These are phyloP conservation scores for Tetraselmis chui DNA, from an alignment of 139 green algal genomes.

Conservation along the genomic window DNA sequence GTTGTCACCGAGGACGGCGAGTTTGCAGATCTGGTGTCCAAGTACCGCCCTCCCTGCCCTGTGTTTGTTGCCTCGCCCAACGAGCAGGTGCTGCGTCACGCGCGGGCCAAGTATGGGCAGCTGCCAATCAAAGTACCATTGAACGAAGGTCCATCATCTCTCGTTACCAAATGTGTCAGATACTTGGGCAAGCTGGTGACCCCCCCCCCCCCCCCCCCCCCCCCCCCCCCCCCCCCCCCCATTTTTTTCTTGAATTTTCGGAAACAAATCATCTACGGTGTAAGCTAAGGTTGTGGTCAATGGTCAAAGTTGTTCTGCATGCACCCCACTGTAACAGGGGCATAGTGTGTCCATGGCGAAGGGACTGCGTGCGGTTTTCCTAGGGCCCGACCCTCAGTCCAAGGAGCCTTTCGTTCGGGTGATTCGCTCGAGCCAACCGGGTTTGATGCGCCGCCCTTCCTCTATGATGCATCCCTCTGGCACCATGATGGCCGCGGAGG, in stretches of 20 bases:
- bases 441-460: neutral
- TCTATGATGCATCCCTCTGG: neutral
- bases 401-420: neutral
- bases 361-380: neutral
- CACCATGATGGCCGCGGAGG: neutral
- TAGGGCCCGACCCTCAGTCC: neutral
- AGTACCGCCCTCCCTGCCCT: constrained; percentile 44
- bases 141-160: neutral
- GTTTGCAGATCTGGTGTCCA: constrained; percentile 25
- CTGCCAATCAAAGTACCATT: neutral
- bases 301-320: no score
- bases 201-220: no score
- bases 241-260: no score
- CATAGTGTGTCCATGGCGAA: neutral
- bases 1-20: neutral
- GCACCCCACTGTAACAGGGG: no score
- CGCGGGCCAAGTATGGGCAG: neutral
- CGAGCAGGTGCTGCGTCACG: neutral
- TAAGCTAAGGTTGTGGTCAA: no score
- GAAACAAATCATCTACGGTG: no score
- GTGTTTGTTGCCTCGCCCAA: constrained; percentile 32
- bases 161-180: neutral
- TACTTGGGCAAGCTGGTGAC: neutral
- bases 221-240: no score
- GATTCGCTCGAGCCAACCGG: neutral